These are phyloP conservation scores for Cordyceps cateniannulata DNA, from an alignment of 2,329 filamentous ascomycete species.

Conservation along the genomic window DNA sequence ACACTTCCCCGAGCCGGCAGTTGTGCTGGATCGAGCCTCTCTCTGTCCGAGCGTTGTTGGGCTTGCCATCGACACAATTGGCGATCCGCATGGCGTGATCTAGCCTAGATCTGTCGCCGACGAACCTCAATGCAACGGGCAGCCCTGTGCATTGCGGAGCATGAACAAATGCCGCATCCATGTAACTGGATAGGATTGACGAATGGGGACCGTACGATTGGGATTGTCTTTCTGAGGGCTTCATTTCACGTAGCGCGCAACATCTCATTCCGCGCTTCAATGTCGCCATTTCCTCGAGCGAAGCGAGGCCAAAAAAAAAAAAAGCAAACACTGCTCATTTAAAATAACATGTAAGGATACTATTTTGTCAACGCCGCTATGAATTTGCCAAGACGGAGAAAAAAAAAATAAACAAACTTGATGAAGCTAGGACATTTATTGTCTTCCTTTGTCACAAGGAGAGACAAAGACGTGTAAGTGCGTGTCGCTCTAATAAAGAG, in stretches of 20 bases:
- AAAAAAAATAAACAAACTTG: neutral
- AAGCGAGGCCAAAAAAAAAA: neutral
- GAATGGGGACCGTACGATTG: neutral
- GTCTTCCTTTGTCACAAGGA: too few relatives aligned
- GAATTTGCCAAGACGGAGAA: neutral
- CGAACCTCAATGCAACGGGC: neutral
- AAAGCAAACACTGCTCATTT: neutral
- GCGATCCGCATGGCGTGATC: constrained; percentile 9
- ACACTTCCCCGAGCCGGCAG: neutral
- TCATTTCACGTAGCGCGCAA: neutral
- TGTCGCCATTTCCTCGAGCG: constrained; percentile 1
- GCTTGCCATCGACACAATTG: neutral
- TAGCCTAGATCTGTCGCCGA: neutral
- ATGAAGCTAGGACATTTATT: neutral
- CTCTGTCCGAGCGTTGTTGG: constrained; percentile 2
- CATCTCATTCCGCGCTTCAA: neutral
- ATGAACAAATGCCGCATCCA: neutral
- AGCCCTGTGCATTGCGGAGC: neutral
- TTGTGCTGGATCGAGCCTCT: neutral
- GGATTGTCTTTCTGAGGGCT: neutral
- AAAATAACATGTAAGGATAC: too few relatives aligned
- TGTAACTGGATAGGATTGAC: neutral
- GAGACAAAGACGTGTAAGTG: too few relatives aligned
- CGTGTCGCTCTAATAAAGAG: neutral
- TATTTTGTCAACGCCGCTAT: neutral